These are phyloP conservation scores for Arbutus unedo DNA, from an alignment of 148 eudicot genomes.

Conservation along the genomic window DNA sequence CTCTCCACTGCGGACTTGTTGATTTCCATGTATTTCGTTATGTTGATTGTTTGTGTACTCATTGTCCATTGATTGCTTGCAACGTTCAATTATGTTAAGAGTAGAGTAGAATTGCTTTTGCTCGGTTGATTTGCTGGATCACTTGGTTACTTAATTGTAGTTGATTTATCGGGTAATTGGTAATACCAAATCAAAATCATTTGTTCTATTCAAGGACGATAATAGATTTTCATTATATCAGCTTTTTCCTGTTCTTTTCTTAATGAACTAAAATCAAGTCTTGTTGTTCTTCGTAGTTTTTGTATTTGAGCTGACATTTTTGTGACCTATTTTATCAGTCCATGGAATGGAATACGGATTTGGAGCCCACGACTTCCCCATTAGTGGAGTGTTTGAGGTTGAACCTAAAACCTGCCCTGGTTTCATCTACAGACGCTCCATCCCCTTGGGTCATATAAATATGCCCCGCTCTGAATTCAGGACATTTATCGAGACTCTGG, in stretches of 20 bases:
- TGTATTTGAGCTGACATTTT: constrained; percentile 1
- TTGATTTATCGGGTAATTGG: background rate
- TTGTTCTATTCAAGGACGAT: background rate
- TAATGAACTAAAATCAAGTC: background rate
- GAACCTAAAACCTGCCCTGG: constrained; percentile 78
- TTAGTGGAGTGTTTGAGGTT: constrained; percentile 83
- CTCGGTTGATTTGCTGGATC: background rate
- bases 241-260: background rate
- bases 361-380: constrained; percentile 74
- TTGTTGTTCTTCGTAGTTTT: background rate
- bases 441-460: constrained; percentile 47
- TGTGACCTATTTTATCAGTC: constrained; percentile 31
- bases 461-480: constrained; percentile 59
- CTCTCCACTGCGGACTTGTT: background rate
- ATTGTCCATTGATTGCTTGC: background rate
- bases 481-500: constrained; percentile 49
- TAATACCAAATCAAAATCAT: background rate
- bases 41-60: background rate
- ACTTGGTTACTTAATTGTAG: background rate
- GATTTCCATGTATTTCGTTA: background rate
- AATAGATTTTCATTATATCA: background rate
- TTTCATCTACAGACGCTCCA: constrained; percentile 58
- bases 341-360: constrained; percentile 85
- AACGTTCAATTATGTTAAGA: background rate
- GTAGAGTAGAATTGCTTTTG: background rate